Evolutionary conservation across 257 asterid species (phyloP).

Genomic region (Plectranthus barbatus): DNA sequence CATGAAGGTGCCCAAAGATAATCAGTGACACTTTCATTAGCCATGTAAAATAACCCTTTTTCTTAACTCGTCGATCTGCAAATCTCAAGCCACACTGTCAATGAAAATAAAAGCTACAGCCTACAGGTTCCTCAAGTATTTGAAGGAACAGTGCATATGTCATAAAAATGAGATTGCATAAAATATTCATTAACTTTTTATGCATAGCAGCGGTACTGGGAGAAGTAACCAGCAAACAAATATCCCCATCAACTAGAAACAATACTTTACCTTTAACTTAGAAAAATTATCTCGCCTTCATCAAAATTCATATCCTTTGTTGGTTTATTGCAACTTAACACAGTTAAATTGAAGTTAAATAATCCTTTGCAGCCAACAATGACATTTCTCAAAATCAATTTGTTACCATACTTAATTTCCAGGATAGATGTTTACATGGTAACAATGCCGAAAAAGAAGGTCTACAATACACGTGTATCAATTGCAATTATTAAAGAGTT

Average conservation of each 20-base stretch:
- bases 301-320: not conserved
- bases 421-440: not conserved
- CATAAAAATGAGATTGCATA: not conserved
- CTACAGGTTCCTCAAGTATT: not conserved
- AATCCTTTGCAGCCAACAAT: not conserved
- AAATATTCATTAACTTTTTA: not conserved
- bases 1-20: too few relatives aligned
- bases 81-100: not conserved
- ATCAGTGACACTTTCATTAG: not conserved
- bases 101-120: not conserved
- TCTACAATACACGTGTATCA: not conserved
- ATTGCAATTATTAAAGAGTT: too few relatives aligned
- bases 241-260: not conserved
- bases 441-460: not conserved
- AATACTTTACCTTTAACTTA: not conserved
- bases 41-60: not conserved
- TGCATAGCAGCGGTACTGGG: not conserved
- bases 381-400: not conserved
- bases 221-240: not conserved
- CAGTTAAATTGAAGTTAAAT: not conserved
- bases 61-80: not conserved
- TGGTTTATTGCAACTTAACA: not conserved
- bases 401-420: not conserved
- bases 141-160: not conserved
- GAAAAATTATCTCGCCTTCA: too few relatives aligned